A percentile compares a stretch with the other conserved stretches of the same genome.
These are phyloP conservation scores for Musa acuminata DNA, from an alignment of 176 grass and related monocot genomes.

Conservation along the genomic window DNA sequence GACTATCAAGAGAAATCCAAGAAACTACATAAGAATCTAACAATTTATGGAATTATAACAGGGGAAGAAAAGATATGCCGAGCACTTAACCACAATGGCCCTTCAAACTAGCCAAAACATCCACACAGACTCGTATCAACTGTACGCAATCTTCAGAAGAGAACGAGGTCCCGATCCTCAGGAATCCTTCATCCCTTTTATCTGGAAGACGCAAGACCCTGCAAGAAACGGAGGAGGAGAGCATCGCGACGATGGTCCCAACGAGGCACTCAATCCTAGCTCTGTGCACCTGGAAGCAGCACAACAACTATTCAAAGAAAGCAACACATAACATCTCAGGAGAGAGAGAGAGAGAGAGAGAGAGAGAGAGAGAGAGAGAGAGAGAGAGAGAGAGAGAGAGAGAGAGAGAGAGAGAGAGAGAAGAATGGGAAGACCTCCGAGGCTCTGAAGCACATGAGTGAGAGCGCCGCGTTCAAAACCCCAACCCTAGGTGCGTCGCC, in stretches of 20 bases:
- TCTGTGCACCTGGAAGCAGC: slow-evolving; percentile 37
- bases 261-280: slow-evolving; percentile 43
- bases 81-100: slow-evolving; percentile 29
- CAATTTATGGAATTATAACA: not conserved
- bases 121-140: slow-evolving; percentile 38
- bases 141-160: slow-evolving; percentile 32
- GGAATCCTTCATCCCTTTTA: slow-evolving; percentile 19
- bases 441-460: slow-evolving; percentile 72
- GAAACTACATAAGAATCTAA: not conserved
- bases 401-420: too few relatives aligned
- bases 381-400: too few relatives aligned
- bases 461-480: slow-evolving; percentile 69
- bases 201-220: slow-evolving; percentile 22
- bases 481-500: slow-evolving; percentile 25
- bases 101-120: slow-evolving; percentile 39
- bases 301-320: not conserved
- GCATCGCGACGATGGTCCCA: slow-evolving; percentile 40
- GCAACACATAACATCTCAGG: not conserved
- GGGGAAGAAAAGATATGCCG: not conserved
- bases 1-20: not conserved
- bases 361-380: too few relatives aligned
- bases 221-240: slow-evolving; percentile 43
- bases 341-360: too few relatives aligned
- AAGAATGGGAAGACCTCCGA: slow-evolving; percentile 24
- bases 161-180: slow-evolving; percentile 43